phyloP scores from a whole-genome alignment of 2,329 filamentous ascomycete genomes.

The Parastagonospora nodorum region DNA sequence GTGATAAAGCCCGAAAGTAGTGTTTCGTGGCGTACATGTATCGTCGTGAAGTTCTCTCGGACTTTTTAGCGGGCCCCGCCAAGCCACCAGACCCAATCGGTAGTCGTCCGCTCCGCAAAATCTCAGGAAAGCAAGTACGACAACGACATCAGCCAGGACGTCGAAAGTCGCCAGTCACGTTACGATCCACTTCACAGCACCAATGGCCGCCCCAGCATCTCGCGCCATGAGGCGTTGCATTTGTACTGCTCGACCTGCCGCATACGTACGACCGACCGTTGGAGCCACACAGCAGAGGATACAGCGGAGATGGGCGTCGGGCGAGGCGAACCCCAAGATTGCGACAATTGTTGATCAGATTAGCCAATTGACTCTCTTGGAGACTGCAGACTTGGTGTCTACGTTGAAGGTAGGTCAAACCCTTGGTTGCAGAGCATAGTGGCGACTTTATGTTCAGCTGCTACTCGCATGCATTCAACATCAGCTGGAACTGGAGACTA shows the following conservation, averaged over 20 bases:
- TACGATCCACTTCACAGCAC: conserved; percentile 24
- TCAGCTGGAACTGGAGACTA: not conserved
- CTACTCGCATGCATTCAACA: too few species aligned
- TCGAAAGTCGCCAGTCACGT: conserved; percentile 13
- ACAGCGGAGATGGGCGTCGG: conserved; percentile 84
- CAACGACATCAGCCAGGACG: conserved; percentile 6
- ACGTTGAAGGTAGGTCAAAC: conserved; percentile 78
- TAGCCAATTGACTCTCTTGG: conserved; percentile 93
- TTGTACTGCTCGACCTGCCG: conserved; percentile 37
- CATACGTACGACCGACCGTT: conserved; percentile 38
- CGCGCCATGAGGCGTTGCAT: conserved; percentile 52
- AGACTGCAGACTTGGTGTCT: conserved; percentile 94
- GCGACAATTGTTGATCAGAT: conserved; percentile 96
- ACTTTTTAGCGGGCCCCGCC: conserved; percentile 35
- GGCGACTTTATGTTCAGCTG: too few species aligned
- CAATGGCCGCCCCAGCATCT: conserved; percentile 53
- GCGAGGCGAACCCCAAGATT: conserved; percentile 91
- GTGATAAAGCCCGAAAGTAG: conserved; percentile 19
- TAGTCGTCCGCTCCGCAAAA: conserved; percentile 34
- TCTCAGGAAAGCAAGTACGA: conserved; percentile 28
- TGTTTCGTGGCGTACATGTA: conserved; percentile 20
- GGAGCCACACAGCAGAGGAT: conserved; percentile 43
- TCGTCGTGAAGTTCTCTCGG: conserved; percentile 19
- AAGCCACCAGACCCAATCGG: conserved; percentile 31
- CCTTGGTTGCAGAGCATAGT: not conserved